Evolutionary conservation across 345 rosid species (phyloP), one percentile per base, ranked within the genome.

Genomic region (Gossypium rotundifolium): DNA sequence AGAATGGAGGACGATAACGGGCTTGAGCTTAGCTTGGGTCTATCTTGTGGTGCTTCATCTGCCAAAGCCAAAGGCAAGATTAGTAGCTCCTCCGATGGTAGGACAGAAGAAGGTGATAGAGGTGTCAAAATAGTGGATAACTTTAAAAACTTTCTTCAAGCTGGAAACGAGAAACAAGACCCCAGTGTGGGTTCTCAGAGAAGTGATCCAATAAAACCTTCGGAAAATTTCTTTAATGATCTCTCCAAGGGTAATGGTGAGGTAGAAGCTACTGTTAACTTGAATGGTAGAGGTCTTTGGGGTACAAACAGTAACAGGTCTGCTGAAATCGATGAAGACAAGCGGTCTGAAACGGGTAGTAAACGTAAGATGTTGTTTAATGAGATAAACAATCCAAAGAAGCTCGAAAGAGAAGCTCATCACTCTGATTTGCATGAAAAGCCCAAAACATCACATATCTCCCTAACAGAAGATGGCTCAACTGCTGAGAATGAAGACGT

Each of bases 401-500:
- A 86, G 79, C 88, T 76, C 33, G 96, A 85, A 53, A 89, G 78
- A 78, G 95, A 88, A 44, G 67, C 78, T 18, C 82, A 83, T 65
- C 81, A 77, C 78, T 58, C 77, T 78, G 90, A 86, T 85, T 61
- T 62, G 49, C 91, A 80, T 49, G 90, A 90, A 71, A 92, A 85
- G 78, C 46, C 83, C 54, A 91, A 85, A 86, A 79, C 79, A 7
- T 88, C 93, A n/a, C 92, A 86, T 81, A 83, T 95, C 73, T 91
- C 96, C 57, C 78, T 83, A 52, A 85, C 95, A 1, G 97, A 89
- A 65, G 98, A 95, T 76, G 94, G 92, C 70, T 91, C 96, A 45
- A 85, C 93, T 72, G 98, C 96, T 73, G 97, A 95, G 75, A 89
- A 93, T 73, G 98, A 95, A 86, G 97, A 89, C 77, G 94, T 93